phyloP scores from a whole-genome alignment of 805 yeast species.

The Myxozyma sirexii region DNA sequence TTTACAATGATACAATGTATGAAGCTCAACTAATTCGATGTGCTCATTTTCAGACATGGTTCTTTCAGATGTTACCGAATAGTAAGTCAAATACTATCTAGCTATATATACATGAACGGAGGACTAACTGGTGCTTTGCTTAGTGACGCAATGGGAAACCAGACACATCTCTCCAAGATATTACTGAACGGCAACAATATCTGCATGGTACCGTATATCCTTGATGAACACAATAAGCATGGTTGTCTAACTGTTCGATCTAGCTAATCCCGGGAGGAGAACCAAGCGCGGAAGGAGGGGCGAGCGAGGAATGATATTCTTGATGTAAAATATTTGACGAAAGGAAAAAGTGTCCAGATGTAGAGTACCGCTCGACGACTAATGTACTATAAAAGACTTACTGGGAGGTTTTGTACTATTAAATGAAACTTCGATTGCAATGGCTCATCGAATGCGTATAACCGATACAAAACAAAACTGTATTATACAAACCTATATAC shows the following conservation, averaged over 20 bases:
- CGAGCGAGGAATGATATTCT: neutral
- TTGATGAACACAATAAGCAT: neutral
- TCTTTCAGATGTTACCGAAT: constrained; percentile 75
- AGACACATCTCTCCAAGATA: constrained; percentile 48
- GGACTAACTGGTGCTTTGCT: constrained; percentile 1
- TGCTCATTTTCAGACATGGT: constrained; percentile 57
- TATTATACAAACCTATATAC: no score
- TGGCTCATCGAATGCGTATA: no score
- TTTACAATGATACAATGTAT: neutral
- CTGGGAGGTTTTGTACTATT: constrained; percentile 2
- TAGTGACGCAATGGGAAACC: constrained; percentile 49
- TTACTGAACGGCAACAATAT: constrained; percentile 47
- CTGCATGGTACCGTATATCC: constrained; percentile 42
- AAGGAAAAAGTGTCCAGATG: neutral
- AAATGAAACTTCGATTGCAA: no score
- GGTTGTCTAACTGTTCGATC: neutral
- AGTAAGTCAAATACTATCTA: constrained; percentile 36
- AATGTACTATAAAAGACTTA: neutral
- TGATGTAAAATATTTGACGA: neutral
- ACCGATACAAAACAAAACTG: no score
- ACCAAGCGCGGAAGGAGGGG: constrained; percentile 20
- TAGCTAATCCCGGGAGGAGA: constrained; percentile 36
- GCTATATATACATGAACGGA: neutral
- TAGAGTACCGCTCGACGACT: neutral
- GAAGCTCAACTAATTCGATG: neutral